phyloP scores from a whole-genome alignment of 768 basidiomycete genomes.

The Nevesoporus exiguus region DNA sequence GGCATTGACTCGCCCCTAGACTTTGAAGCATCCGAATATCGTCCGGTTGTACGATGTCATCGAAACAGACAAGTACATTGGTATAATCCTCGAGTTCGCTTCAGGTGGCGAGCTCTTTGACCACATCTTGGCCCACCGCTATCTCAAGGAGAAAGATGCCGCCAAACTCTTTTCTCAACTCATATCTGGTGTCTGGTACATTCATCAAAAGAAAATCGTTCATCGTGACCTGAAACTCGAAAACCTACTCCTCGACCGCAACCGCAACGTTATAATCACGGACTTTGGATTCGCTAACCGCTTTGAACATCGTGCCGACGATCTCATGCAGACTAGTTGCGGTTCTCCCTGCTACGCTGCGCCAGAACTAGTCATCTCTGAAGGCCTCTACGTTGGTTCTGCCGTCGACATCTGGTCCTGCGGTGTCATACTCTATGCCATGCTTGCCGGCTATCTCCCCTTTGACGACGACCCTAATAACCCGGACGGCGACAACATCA shows the following conservation, averaged over 20 bases:
- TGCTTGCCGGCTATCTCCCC: slow-evolving; percentile 96
- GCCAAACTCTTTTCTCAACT: slow-evolving; percentile 96
- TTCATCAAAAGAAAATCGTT: slow-evolving; percentile 98
- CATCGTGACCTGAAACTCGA: slow-evolving; percentile 99
- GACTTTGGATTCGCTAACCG: slow-evolving; percentile 99
- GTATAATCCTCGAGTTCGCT: slow-evolving; percentile 97
- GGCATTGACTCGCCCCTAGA: slow-evolving; percentile 45
- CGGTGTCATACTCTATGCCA: slow-evolving; percentile 93
- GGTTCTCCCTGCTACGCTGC: slow-evolving; percentile 98
- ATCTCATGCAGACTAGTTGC: slow-evolving; percentile 98
- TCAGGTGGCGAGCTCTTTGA: slow-evolving; percentile 98
- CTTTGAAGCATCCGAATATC: slow-evolving; percentile 95
- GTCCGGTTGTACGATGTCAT: slow-evolving; percentile 98
- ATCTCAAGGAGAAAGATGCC: slow-evolving; percentile 91
- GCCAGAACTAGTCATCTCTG: slow-evolving; percentile 95
- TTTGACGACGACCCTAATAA: slow-evolving; percentile 99
- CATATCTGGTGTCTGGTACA: slow-evolving; percentile 97
- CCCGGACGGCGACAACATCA: slow-evolving; percentile 99
- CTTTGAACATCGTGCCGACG: slow-evolving; percentile 88
- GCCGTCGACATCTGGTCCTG: slow-evolving; percentile 99
- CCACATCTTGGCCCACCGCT: slow-evolving; percentile 96
- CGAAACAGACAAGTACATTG: slow-evolving; percentile 99
- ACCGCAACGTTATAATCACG: slow-evolving; percentile 98
- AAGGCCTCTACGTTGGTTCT: slow-evolving; percentile 94
- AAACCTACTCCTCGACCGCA: slow-evolving; percentile 93